Percentiles rank a stretch among this genome's conserved stretches.
These are phyloP conservation scores for Epichloe festucae DNA, from an alignment of 2,329 filamentous ascomycete species.

Conservation along the genomic window DNA sequence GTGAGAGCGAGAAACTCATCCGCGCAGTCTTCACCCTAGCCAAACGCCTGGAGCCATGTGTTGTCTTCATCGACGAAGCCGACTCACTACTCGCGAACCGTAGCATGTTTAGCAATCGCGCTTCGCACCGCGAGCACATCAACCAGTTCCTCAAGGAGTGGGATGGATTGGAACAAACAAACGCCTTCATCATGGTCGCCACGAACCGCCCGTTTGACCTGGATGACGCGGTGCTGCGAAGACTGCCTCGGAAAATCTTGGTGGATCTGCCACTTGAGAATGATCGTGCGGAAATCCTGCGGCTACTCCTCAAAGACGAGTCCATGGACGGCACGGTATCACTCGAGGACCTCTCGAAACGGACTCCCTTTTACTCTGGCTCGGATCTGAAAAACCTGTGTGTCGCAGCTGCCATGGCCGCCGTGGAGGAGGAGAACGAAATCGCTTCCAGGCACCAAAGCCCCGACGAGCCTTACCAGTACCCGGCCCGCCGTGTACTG, in stretches of 20 bases:
- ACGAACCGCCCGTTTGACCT: slow-evolving; percentile 93
- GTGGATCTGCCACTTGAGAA: slow-evolving; percentile 57
- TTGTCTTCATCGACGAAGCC: slow-evolving; percentile 95
- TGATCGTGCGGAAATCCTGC: slow-evolving; percentile 55
- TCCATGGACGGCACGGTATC: slow-evolving; percentile 46
- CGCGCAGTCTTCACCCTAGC: slow-evolving; percentile 83
- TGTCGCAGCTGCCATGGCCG: slow-evolving; percentile 66
- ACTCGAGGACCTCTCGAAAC: slow-evolving; percentile 47
- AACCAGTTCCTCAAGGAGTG: slow-evolving; percentile 96
- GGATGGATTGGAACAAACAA: slow-evolving; percentile 75
- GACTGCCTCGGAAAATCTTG: slow-evolving; percentile 58
- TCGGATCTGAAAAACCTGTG: slow-evolving; percentile 75
- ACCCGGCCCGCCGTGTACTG: slow-evolving; percentile 47
- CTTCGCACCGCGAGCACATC: slow-evolving; percentile 74
- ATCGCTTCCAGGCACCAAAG: slow-evolving; percentile 24
- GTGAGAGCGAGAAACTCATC: slow-evolving; percentile 93
- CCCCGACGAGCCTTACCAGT: slow-evolving; percentile 36
- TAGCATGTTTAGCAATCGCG: slow-evolving; percentile 49
- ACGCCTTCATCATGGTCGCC: slow-evolving; percentile 95
- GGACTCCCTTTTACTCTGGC: slow-evolving; percentile 67
- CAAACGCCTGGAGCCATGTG: slow-evolving; percentile 78
- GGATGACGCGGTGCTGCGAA: slow-evolving; percentile 73
- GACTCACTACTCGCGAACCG: slow-evolving; percentile 82
- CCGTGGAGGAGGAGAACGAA: slow-evolving; percentile 59
- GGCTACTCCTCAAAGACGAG: slow-evolving; percentile 60